Evolutionary conservation across 495 filamentous ascomycete genomes (phyloP).

Genomic region (Penicillium macrosclerotiorum): DNA sequence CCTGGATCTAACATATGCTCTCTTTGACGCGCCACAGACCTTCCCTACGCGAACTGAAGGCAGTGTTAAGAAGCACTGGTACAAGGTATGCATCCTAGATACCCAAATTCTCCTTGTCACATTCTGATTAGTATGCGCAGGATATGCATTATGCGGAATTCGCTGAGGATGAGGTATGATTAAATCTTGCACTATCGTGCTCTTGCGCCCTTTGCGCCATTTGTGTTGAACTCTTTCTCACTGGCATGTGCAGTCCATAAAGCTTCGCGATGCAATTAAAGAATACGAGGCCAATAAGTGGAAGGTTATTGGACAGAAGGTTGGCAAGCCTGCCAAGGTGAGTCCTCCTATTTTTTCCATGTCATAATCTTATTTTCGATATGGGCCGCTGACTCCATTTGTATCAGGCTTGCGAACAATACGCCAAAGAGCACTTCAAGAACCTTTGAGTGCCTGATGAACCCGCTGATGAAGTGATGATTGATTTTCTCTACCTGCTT

Average conservation of each 20-base stretch:
- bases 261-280: slow-evolving; percentile 90
- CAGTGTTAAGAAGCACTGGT: slow-evolving; percentile 99
- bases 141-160: slow-evolving; percentile 99
- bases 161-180: slow-evolving; percentile 89
- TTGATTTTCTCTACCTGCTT: slow-evolving; percentile 20
- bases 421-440: slow-evolving; percentile 94
- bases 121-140: slow-evolving; percentile 30
- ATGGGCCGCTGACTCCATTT: slow-evolving; percentile 5
- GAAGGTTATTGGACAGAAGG: slow-evolving; percentile 94
- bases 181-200: not conserved
- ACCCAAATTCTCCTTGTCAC: not conserved
- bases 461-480: slow-evolving; percentile 42
- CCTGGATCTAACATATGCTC: too few species aligned
- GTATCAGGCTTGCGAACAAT: slow-evolving; percentile 89
- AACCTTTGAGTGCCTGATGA: slow-evolving; percentile 39
- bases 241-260: slow-evolving; percentile 63
- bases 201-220: too few species aligned
- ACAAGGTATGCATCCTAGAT: slow-evolving; percentile 65
- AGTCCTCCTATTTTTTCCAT: slow-evolving; percentile 4
- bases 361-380: slow-evolving; percentile 6
- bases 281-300: slow-evolving; percentile 98
- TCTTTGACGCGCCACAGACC: slow-evolving; percentile 53
- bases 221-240: slow-evolving; percentile 12
- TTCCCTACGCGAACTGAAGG: slow-evolving; percentile 94
- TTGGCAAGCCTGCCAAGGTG: slow-evolving; percentile 97